Base-by-base conservation (phyloP, 176 grass and related monocot species). In the Canna indica region DNA sequence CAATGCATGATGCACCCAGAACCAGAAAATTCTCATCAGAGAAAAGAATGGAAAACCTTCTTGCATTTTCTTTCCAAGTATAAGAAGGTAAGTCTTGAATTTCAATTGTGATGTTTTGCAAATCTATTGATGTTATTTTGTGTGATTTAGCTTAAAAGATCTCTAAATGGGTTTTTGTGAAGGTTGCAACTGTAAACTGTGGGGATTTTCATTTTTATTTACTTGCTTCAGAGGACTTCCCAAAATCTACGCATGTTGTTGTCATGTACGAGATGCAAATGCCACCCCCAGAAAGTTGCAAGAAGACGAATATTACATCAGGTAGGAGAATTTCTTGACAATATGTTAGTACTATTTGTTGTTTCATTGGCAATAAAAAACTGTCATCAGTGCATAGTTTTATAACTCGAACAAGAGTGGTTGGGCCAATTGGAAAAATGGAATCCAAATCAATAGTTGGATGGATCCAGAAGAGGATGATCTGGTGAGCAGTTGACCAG, bases 1-100 rank as follows among this genome's bases (percentile, higher is more conserved):
- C 59, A 78, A 70, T 85, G 81, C 64, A 79, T 26, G 20, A 68
- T 95, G 67, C 12, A 73, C 72, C 91, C 91, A 48, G 45, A 79
- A 52, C 91, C 91, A 1, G 82, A 87, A 73, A 79, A 90, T 47
- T 20, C 10, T 5, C 44, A 35, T 7, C 85, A 95, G 75, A 59
- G 65, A n/a, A 39, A 5, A 61, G 91, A 95, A 73, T 85, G 91
- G 91, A 74, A 62, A 39, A 70, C 1, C 22, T 95, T 95, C 68
- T 73, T 81, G 57, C 36, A 38, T 34, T 90, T 68, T 64, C 87
- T 95, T 71, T 67, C 30, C 20, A 25, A 71, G 3, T 30, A 63
- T 31, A n/a, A 72, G 73, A 90, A 24, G 82, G 91, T 90, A 83
- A 80, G 65, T 56, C 47, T 63, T 50, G 58, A 30, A 36, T 32